These are phyloP conservation scores for Talaromyces sp. DNA, from an alignment of 2,329 filamentous ascomycete genomes.

Conservation along the genomic window DNA sequence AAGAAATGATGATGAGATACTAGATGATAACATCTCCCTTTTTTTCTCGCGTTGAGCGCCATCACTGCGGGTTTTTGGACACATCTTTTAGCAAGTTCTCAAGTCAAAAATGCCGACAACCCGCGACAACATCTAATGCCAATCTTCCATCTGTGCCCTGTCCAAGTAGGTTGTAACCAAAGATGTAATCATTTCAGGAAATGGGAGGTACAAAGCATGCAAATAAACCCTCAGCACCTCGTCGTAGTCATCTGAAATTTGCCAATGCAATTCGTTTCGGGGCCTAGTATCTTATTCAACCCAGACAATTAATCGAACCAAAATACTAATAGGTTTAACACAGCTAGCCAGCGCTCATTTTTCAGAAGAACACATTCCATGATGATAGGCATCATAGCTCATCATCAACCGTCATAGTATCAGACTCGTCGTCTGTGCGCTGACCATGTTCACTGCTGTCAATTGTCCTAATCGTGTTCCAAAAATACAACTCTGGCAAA, in stretches of 20 bases:
- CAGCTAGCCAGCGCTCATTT: neutral
- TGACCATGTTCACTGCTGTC: neutral
- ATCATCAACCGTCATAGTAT: neutral
- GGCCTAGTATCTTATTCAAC: neutral
- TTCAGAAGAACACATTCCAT: neutral
- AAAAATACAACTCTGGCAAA: conserved; percentile 7
- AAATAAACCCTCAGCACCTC: neutral
- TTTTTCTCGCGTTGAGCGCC: neutral
- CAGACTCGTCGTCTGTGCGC: neutral
- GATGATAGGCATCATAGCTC: neutral
- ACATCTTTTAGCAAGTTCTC: neutral
- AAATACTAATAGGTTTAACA: neutral
- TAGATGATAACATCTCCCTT: neutral
- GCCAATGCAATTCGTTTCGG: neutral
- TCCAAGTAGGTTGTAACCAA: neutral
- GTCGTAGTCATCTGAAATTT: too few relatives aligned
- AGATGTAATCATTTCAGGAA: neutral
- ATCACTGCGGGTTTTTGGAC: too few relatives aligned
- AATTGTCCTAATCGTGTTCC: conserved; percentile 5
- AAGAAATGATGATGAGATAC: neutral
- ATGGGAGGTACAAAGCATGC: neutral
- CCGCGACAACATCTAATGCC: neutral
- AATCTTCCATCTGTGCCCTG: neutral
- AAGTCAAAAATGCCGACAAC: neutral
- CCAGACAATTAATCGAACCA: neutral